Base-by-base conservation (phyloP, 2,329 filamentous ascomycete genomes). In the Annulohypoxylon truncatum region DNA sequence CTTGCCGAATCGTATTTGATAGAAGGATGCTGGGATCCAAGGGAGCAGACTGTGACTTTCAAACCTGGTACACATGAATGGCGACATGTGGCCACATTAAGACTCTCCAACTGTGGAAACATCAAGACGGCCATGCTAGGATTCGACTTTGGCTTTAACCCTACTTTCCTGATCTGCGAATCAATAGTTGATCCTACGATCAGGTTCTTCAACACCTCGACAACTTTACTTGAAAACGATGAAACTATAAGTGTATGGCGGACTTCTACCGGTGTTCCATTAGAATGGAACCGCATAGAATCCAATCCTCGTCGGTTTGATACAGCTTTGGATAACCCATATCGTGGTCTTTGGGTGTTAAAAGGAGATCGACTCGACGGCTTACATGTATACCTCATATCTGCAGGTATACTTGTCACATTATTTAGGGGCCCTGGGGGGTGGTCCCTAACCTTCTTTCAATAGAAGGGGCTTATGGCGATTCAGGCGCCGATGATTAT, bases 91-190 rank as follows among this genome's bases (percentile, higher is more conserved):
- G 38, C 3, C 15, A 15, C 8, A 31, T 20, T 55, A 12, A 28
- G 15, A n/a, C n/a, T 44, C 6, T n/a, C 10, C 12, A 12, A 18
- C 3, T 10, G 9, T 13, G 26, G n/a, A 33, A 13, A n/a, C 13
- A 48, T 57, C 29, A 22, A 48, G 18, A 3, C n/a, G 3, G 10
- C 29, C 4, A 24, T 15, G 13, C 7, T 57, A 10, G 42, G 18
- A 4, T 57, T 57, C 13, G 54, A 57, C 44, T 57, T 57, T 13
- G 42, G 13, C 4, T 57, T 48, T 31, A 57, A 57, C 13, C 54
- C 54, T 24, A 48, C 20, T n/a, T 26, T 55, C 7, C 9, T 55
- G 12, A 24, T 55, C 35, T 42, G 12, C 24, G 51, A 54, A 20
- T 42, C 33, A 7, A 26, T n/a, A 6, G 20, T 12, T 6, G 15